Evolutionary conservation across 768 basidiomycete species (phyloP).

Genomic region (Leccinellum luteum): DNA sequence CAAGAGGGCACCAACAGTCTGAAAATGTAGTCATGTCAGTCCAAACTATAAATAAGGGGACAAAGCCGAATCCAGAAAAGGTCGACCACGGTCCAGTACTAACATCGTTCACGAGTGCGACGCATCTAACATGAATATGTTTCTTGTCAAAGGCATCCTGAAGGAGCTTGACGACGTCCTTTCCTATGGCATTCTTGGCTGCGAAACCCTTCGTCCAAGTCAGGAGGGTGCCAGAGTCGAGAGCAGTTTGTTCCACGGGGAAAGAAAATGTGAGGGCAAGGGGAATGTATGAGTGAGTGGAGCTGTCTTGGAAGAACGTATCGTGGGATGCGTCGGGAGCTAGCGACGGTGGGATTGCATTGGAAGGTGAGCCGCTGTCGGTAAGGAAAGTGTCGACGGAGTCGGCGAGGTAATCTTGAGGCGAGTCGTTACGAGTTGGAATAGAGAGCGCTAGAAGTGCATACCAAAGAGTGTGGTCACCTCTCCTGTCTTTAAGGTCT

Average conservation of each 20-base stretch:
- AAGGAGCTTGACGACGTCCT: constrained; percentile 85
- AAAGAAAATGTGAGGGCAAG: constrained; percentile 97
- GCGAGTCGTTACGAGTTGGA: constrained; percentile 9
- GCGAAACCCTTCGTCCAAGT: constrained; percentile 97
- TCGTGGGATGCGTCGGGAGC: constrained; percentile 14
- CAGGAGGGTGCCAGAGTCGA: constrained; percentile 85
- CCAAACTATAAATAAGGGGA: background rate
- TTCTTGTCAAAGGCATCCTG: constrained; percentile 92
- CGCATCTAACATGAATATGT: constrained; percentile 87
- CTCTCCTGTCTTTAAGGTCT: constrained; percentile 90
- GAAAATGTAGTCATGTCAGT: constrained; percentile 6
- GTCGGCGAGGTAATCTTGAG: constrained; percentile 92
- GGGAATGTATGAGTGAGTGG: constrained; percentile 47
- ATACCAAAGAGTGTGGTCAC: constrained; percentile 82
- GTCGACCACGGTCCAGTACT: constrained; percentile 40
- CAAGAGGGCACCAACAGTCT: constrained; percentile 95
- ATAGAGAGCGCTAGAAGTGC: constrained; percentile 10
- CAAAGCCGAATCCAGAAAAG: background rate
- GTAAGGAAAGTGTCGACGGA: constrained; percentile 96
- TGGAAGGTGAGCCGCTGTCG: constrained; percentile 32
- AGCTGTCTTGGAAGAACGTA: constrained; percentile 11
- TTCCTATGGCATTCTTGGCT: constrained; percentile 85
- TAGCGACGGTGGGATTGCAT: constrained; percentile 27
- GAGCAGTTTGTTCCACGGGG: constrained; percentile 95
- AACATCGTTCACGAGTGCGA: constrained; percentile 93